Conservation (phyloP, 176 grass and related monocot species). For the Aegilops speltoides region DNA sequence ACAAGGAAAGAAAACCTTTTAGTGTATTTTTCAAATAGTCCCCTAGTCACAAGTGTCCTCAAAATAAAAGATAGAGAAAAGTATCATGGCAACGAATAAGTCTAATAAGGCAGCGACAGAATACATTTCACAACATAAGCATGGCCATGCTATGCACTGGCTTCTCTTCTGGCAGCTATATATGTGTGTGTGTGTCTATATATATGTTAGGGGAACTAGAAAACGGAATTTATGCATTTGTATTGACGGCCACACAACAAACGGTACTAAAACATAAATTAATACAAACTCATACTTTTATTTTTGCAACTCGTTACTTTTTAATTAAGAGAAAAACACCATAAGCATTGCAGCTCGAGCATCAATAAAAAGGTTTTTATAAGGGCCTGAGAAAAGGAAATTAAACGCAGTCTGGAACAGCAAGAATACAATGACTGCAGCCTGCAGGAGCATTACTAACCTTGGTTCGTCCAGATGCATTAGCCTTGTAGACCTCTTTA, state of each 20-base stretch:
- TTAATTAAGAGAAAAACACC: background rate
- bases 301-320: background rate
- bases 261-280: too few relatives aligned
- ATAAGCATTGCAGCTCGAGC: background rate
- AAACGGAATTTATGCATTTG: background rate
- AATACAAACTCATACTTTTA: background rate
- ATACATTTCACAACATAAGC: background rate
- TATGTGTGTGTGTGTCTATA: too few relatives aligned
- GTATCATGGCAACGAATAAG: background rate
- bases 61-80: conserved; percentile 15
- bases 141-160: background rate
- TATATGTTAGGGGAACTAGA: background rate
- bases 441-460: conserved; percentile 39
- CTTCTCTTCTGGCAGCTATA: background rate
- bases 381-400: conserved; percentile 1
- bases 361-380: background rate
- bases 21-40: conserved; percentile 24
- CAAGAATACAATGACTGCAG: background rate
- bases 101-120: background rate
- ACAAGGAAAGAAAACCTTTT: conserved; percentile 13
- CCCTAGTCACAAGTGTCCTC: background rate
- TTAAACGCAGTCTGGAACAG: background rate
- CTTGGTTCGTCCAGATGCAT: conserved; percentile 97
- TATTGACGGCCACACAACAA: background rate
- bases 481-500: conserved; percentile 96